Evolutionary conservation across 805 yeast genomes (phyloP).

Genomic region (Teunomyces tritomae): DNA sequence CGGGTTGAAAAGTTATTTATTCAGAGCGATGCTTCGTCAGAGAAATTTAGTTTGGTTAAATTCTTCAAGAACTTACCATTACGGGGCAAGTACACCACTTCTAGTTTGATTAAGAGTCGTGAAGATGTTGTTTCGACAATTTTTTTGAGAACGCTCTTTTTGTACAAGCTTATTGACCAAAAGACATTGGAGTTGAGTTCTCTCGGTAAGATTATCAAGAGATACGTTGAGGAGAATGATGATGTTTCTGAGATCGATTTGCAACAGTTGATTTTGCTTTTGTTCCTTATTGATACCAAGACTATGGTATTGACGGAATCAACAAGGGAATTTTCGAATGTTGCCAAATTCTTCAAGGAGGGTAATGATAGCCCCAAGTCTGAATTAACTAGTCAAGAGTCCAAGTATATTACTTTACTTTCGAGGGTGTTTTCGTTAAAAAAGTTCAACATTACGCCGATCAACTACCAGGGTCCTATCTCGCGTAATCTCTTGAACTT

Average conservation of each 20-base stretch:
- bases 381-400: constrained; percentile 42
- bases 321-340: constrained; percentile 31
- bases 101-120: constrained; percentile 35
- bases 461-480: constrained; percentile 62
- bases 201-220: constrained; percentile 51
- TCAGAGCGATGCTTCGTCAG: constrained; percentile 11
- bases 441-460: constrained; percentile 37
- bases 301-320: constrained; percentile 39
- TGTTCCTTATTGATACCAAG: constrained; percentile 41
- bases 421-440: constrained; percentile 37
- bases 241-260: constrained; percentile 17
- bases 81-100: constrained; percentile 20
- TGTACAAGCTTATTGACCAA: constrained; percentile 48
- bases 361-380: constrained; percentile 3
- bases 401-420: constrained; percentile 27
- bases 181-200: constrained; percentile 42
- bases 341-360: constrained; percentile 32
- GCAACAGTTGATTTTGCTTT: constrained; percentile 46
- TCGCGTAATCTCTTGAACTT: constrained; percentile 65
- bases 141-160: constrained; percentile 50
- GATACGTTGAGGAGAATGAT: constrained; percentile 20
- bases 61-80: constrained; percentile 23
- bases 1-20: constrained; percentile 25
- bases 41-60: constrained; percentile 21
- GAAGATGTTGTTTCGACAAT: constrained; percentile 59